Evolutionary conservation across 208 protist genomes (phyloP).

Genomic region (Leishmania aethiopica): DNA sequence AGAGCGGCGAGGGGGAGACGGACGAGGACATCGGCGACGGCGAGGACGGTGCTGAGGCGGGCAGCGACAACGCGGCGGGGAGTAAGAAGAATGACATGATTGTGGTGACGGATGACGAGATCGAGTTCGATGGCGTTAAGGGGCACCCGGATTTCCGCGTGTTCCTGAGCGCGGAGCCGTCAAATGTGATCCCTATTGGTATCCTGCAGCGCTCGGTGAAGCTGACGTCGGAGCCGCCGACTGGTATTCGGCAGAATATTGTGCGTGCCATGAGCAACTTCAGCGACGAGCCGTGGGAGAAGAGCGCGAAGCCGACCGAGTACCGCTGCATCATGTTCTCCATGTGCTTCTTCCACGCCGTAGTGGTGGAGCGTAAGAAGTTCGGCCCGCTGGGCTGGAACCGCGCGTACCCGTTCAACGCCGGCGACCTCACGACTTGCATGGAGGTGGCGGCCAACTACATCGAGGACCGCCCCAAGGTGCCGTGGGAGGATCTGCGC

Average conservation of each 20-base stretch:
- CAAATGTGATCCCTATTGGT: constrained; percentile 95
- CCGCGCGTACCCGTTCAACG: constrained; percentile 97
- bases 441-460: constrained; percentile 98
- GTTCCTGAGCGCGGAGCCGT: constrained; percentile 97
- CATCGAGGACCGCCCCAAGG: constrained; percentile 96
- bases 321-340: constrained; percentile 98
- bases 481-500: constrained; percentile 98
- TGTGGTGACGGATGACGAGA: constrained; percentile 87
- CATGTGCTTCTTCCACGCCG: constrained; percentile 98
- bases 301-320: constrained; percentile 95
- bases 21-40: constrained; percentile 29
- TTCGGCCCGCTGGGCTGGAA: constrained; percentile 98
- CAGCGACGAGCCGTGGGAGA: constrained; percentile 96
- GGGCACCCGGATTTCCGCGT: constrained; percentile 96
- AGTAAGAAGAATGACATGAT: constrained; percentile 38
- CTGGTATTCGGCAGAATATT: constrained; percentile 97
- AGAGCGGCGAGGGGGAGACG: constrained; percentile 21
- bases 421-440: constrained; percentile 97
- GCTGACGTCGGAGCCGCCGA: constrained; percentile 98
- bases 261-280: constrained; percentile 96
- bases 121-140: constrained; percentile 90
- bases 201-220: constrained; percentile 99
- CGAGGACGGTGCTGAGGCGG: constrained; percentile 28
- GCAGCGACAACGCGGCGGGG: constrained; percentile 17
- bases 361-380: constrained; percentile 98